Percentiles rank a stretch among this genome's conserved stretches.
Conservation (phyloP, 805 yeast species). For the Candida taoyuanica region DNA sequence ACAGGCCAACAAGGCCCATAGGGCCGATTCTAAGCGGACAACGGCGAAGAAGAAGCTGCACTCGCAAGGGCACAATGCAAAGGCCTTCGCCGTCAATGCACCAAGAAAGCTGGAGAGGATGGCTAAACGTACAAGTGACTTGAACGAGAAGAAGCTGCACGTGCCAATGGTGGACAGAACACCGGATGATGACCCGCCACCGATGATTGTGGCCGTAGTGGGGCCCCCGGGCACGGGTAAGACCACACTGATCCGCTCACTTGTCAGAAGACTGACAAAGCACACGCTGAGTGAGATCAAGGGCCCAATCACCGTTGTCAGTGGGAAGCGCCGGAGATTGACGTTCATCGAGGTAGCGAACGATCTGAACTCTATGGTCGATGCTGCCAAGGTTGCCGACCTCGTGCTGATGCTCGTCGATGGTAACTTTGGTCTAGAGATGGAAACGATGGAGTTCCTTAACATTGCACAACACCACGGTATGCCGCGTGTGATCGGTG, state of each 20-base stretch:
- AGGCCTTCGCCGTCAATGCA: slow-evolving; percentile 76
- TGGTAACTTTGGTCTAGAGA: slow-evolving; percentile 96
- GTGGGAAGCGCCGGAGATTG: slow-evolving; percentile 88
- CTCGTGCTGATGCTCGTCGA: slow-evolving; percentile 84
- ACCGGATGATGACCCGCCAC: slow-evolving; percentile 97
- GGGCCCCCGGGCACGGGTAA: slow-evolving; percentile 99
- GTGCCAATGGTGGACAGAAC: slow-evolving; percentile 98
- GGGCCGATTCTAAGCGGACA: slow-evolving; percentile 51
- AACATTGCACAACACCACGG: slow-evolving; percentile 98
- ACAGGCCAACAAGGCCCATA: slow-evolving; percentile 79
- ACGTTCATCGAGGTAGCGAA: slow-evolving; percentile 92
- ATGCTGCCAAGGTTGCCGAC: slow-evolving; percentile 93
- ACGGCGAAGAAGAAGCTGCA: slow-evolving; percentile 85
- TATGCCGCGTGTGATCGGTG: slow-evolving; percentile 95
- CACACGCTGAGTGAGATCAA: slow-evolving; percentile 80
- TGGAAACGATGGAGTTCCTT: slow-evolving; percentile 99
- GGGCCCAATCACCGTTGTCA: slow-evolving; percentile 95
- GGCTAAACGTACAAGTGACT: slow-evolving; percentile 82
- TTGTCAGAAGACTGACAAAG: slow-evolving; percentile 83
- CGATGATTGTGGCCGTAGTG: slow-evolving; percentile 91
- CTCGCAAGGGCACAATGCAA: slow-evolving; percentile 79
- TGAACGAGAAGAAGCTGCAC: slow-evolving; percentile 76
- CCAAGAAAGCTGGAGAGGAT: slow-evolving; percentile 83
- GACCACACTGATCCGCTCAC: slow-evolving; percentile 83
- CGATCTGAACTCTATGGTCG: slow-evolving; percentile 93